phyloP scores from a whole-genome alignment of 345 rosid species.

The Populus alba region DNA sequence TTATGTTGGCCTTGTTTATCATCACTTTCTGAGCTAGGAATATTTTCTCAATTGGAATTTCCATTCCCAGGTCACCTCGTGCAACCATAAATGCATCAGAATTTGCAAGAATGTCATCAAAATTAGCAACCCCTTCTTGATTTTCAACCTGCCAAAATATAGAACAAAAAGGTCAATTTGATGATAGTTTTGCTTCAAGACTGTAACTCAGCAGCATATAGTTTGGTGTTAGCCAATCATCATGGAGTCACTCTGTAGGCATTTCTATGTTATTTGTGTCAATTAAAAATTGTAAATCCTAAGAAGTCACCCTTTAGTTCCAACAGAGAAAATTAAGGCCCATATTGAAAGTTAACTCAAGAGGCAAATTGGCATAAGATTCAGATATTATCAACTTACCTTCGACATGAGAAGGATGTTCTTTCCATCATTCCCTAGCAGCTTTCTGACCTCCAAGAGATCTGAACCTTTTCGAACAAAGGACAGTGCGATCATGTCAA shows the following conservation, averaged over 20 bases:
- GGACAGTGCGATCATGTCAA: slow-evolving; percentile 32
- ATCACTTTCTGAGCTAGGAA: slow-evolving; percentile 39
- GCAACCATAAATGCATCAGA: slow-evolving; percentile 43
- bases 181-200: not conserved
- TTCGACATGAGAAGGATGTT: slow-evolving; percentile 34
- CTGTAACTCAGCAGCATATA: not conserved
- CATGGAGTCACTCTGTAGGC: not conserved
- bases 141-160: slow-evolving; percentile 28
- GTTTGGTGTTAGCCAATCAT: not conserved
- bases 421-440: slow-evolving; percentile 25
- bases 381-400: slow-evolving; percentile 7
- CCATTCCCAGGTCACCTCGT: slow-evolving; percentile 45
- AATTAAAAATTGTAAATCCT: not conserved
- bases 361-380: not conserved
- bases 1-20: slow-evolving; percentile 34
- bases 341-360: no score
- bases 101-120: slow-evolving; percentile 31
- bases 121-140: slow-evolving; percentile 35
- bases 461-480: slow-evolving; percentile 39
- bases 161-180: not conserved
- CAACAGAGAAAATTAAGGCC: not conserved
- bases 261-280: not conserved
- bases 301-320: not conserved
- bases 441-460: slow-evolving; percentile 15
- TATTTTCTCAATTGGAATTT: slow-evolving; percentile 40